phyloP scores from a whole-genome alignment of 306 rosid genomes.

The Sechiopsis laciniata region DNA sequence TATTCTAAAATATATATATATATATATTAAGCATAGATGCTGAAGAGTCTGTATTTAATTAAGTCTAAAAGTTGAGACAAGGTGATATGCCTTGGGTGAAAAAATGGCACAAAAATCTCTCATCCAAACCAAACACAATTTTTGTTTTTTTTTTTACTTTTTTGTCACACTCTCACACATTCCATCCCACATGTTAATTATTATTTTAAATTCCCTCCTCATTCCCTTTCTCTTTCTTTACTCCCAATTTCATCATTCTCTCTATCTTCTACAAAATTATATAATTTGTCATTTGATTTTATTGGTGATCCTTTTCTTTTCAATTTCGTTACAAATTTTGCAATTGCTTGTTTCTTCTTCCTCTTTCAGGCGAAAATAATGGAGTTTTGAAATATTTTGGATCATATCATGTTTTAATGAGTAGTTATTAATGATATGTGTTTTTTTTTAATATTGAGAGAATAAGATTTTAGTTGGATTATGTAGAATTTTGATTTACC shows the following conservation, averaged over 20 bases:
- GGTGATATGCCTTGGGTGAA: slow-evolving; percentile 19
- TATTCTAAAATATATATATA: too few species aligned
- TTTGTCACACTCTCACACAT: slow-evolving; percentile 2
- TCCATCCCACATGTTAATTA: slow-evolving; percentile 2
- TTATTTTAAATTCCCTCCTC: not conserved
- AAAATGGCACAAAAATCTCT: slow-evolving; percentile 2
- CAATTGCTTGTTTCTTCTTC: not conserved
- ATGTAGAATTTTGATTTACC: not conserved
- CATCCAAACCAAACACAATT: not conserved
- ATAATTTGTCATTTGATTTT: not conserved
- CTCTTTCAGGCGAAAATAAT: not conserved
- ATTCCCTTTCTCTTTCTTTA: not conserved
- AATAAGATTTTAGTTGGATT: not conserved
- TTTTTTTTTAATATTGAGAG: not conserved
- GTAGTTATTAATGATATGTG: not conserved
- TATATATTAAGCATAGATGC: too few species aligned
- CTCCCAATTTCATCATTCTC: not conserved
- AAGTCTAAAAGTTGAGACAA: slow-evolving; percentile 22
- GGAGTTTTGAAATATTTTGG: not conserved
- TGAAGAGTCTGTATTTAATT: too few species aligned
- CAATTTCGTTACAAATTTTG: not conserved
- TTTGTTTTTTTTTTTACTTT: not conserved
- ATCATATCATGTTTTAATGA: not conserved
- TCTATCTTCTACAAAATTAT: not conserved
- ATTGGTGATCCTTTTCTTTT: not conserved